Evolutionary conservation across 106 monocot species (phyloP).

Genomic region (Vanilla planifolia): DNA sequence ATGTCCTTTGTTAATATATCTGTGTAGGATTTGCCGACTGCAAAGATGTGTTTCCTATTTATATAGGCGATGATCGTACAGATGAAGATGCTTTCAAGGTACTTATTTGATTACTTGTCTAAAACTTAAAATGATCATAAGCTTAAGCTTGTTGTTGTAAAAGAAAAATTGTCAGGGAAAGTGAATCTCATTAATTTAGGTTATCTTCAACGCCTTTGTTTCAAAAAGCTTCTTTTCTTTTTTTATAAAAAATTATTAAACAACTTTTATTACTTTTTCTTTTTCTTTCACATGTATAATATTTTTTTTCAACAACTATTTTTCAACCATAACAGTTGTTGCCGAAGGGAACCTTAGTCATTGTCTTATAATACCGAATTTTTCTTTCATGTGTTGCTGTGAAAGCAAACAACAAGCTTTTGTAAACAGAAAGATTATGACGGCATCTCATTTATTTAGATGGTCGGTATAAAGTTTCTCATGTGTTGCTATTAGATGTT

Average conservation of each 20-base stretch:
- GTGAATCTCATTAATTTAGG: no score
- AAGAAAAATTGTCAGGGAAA: neutral
- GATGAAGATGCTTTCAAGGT: constrained; percentile 97
- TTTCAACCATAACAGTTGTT: no score
- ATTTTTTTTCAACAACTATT: no score
- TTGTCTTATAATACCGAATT: no score
- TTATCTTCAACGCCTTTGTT: neutral
- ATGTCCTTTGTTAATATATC: neutral
- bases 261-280: neutral
- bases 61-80: constrained; percentile 84
- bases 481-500: constrained; percentile 21
- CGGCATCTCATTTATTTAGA: neutral
- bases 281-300: no score
- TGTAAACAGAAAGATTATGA: no score
- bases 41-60: constrained; percentile 56
- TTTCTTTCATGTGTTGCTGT: no score
- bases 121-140: neutral
- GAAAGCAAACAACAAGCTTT: no score
- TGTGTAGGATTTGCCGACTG: constrained; percentile 50
- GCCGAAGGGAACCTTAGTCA: no score
- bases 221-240: neutral
- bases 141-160: neutral
- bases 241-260: neutral
- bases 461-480: neutral
- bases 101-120: neutral